Evolutionary conservation across 2,329 filamentous ascomycete genomes (phyloP).

Genomic region (Dothiorella sarmentorum): DNA sequence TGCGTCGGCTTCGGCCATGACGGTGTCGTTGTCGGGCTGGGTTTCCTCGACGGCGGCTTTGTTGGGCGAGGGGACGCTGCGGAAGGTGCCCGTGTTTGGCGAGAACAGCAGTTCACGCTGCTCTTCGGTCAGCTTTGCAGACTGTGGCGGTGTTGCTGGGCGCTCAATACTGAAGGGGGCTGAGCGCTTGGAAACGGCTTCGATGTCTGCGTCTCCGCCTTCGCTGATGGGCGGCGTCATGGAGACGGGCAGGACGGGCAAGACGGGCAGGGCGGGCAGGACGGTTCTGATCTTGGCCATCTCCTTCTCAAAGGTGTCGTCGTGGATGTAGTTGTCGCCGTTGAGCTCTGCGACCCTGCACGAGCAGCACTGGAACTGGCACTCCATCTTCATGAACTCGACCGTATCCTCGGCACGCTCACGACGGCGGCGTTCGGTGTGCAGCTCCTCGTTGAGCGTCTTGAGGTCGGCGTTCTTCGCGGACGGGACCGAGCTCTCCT

Average conservation of each 20-base stretch:
- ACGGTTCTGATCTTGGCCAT: constrained; percentile 40
- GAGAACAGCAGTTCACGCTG: constrained; percentile 18
- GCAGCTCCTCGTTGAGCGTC: constrained; percentile 51
- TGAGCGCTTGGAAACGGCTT: background rate
- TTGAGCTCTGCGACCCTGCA: constrained; percentile 47
- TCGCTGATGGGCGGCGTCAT: constrained; percentile 62
- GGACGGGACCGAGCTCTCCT: constrained; percentile 42
- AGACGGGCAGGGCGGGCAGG: constrained; percentile 43
- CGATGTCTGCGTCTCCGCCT: constrained; percentile 47
- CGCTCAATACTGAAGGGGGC: background rate
- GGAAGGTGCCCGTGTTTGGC: too few species aligned
- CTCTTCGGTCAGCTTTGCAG: constrained; percentile 18
- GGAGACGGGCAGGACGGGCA: constrained; percentile 48
- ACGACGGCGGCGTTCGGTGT: constrained; percentile 56
- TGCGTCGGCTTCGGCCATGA: too few species aligned
- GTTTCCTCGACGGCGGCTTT: too few species aligned
- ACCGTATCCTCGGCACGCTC: constrained; percentile 68
- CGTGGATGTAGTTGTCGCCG: constrained; percentile 39
- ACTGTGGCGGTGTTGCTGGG: background rate
- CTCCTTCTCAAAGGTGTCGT: constrained; percentile 33
- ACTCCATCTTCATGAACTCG: constrained; percentile 74
- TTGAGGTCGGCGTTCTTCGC: constrained; percentile 34
- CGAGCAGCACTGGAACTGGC: constrained; percentile 63
- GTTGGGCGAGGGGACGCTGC: too few species aligned
- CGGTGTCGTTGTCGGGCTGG: too few species aligned